Evolutionary conservation across 2,329 filamentous ascomycete species (phyloP).

Genomic region (Monosporascus sp.): DNA sequence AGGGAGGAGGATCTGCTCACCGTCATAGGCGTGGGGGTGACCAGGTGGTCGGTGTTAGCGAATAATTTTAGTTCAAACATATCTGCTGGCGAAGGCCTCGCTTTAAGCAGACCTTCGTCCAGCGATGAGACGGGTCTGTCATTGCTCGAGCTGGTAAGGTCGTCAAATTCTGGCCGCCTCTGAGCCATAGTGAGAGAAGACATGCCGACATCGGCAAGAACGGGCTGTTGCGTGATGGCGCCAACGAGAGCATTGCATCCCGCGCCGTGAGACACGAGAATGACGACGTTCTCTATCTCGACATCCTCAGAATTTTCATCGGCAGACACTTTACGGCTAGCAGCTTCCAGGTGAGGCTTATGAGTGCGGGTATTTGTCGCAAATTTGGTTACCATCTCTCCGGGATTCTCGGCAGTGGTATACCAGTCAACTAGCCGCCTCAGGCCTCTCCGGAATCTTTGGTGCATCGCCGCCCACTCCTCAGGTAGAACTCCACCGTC

Average conservation of each 20-base stretch:
- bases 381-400: conserved; percentile 45
- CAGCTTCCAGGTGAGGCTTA: conserved; percentile 20
- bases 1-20: conserved; percentile 25
- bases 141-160: conserved; percentile 23
- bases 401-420: conserved; percentile 45
- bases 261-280: conserved; percentile 90
- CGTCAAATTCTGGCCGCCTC: conserved; percentile 45
- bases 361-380: conserved; percentile 13
- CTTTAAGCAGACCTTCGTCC: conserved; percentile 17
- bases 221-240: conserved; percentile 84
- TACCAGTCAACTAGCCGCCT: conserved; percentile 84
- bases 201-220: conserved; percentile 83
- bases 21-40: conserved; percentile 30
- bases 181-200: conserved; percentile 88
- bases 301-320: conserved; percentile 45
- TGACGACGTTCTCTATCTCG: conserved; percentile 68
- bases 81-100: conserved; percentile 45
- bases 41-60: conserved; percentile 71
- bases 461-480: conserved; percentile 95
- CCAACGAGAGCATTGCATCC: conserved; percentile 95
- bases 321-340: conserved; percentile 27
- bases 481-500: conserved; percentile 84
- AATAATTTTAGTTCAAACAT: conserved; percentile 69
- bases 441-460: conserved; percentile 74
- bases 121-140: conserved; percentile 17